Percentiles rank a stretch among this genome's conserved stretches.
Conservation (phyloP, 441 rosid genomes). For the Isatis lusitanica region DNA sequence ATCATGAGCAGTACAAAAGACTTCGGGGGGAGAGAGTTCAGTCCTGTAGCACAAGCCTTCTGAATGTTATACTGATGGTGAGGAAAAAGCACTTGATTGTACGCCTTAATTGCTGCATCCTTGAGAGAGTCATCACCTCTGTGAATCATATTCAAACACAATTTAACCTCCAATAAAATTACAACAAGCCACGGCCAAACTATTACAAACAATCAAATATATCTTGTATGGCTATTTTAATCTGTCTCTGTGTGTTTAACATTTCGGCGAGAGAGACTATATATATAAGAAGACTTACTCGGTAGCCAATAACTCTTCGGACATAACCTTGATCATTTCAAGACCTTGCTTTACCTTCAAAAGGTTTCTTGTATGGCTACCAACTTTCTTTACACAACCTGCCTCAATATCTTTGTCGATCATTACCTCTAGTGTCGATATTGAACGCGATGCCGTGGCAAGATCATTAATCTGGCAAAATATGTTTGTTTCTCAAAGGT, state of each 20-base stretch:
- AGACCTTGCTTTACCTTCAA: slow-evolving; percentile 80
- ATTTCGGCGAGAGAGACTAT: background rate
- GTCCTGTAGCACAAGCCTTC: slow-evolving; percentile 77
- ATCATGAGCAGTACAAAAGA: slow-evolving; percentile 49
- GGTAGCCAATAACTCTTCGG: slow-evolving; percentile 62
- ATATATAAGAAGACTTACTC: slow-evolving; percentile 44
- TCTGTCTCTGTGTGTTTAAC: background rate
- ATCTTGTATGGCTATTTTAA: background rate
- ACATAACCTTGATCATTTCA: slow-evolving; percentile 74
- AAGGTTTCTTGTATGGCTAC: slow-evolving; percentile 81
- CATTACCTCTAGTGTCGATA: slow-evolving; percentile 46
- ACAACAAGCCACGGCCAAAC: background rate
- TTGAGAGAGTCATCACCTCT: slow-evolving; percentile 34
- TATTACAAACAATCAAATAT: background rate
- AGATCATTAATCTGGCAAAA: slow-evolving; percentile 64
- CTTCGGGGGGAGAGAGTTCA: slow-evolving; percentile 75
- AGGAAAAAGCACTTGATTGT: slow-evolving; percentile 75
- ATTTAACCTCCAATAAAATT: background rate
- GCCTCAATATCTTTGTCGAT: slow-evolving; percentile 51
- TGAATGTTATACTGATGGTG: slow-evolving; percentile 81
- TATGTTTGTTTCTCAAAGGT: background rate
- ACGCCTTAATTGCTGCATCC: slow-evolving; percentile 77
- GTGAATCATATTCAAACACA: background rate
- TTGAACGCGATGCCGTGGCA: slow-evolving; percentile 62
- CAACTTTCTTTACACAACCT: slow-evolving; percentile 49